A percentile compares a stretch with the other conserved stretches of the same genome.
These are phyloP conservation scores for Hymenoscyphus infarciens DNA, from an alignment of 2,329 filamentous ascomycete genomes.

Conservation along the genomic window DNA sequence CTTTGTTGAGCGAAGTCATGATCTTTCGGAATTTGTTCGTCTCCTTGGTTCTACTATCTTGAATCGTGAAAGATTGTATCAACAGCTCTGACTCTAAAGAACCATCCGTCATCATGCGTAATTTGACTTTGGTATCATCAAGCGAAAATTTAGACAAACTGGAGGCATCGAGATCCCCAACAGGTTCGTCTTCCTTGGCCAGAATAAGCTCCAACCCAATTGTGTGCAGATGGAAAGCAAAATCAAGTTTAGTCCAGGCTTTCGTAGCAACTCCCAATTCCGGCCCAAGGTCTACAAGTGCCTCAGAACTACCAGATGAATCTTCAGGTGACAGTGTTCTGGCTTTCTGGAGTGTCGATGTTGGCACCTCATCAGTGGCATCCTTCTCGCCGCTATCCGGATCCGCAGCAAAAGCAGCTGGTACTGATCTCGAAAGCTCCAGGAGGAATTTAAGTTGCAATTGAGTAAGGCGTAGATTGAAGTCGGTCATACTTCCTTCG, in stretches of 20 bases:
- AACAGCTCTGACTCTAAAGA: constrained; percentile 90
- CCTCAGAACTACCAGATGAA: constrained; percentile 36
- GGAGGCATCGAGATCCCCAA: constrained; percentile 72
- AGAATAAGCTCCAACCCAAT: constrained; percentile 85
- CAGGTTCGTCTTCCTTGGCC: constrained; percentile 69
- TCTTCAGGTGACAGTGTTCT: constrained; percentile 19
- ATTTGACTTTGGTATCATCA: constrained; percentile 86
- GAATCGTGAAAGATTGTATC: constrained; percentile 90
- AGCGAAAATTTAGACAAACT: constrained; percentile 93
- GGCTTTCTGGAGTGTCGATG: constrained; percentile 37
- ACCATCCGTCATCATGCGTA: constrained; percentile 87
- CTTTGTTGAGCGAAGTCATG: constrained; percentile 94
- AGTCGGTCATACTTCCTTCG: constrained; percentile 85
- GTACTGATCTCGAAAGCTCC: constrained; percentile 82
- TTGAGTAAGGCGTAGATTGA: constrained; percentile 86
- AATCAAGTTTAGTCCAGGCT: constrained; percentile 88
- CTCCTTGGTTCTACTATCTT: constrained; percentile 83
- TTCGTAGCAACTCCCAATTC: constrained; percentile 67
- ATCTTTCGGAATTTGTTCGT: constrained; percentile 97
- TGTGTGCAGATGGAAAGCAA: constrained; percentile 84
- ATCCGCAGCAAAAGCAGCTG: constrained; percentile 78
- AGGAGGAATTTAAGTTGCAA: constrained; percentile 87
- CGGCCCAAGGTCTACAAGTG: constrained; percentile 56
- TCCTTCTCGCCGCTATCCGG: constrained; percentile 68
- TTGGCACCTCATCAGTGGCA: constrained; percentile 69